These are phyloP conservation scores for Ogataea paradorogensis DNA, from an alignment of 805 yeast genomes.

Conservation along the genomic window DNA sequence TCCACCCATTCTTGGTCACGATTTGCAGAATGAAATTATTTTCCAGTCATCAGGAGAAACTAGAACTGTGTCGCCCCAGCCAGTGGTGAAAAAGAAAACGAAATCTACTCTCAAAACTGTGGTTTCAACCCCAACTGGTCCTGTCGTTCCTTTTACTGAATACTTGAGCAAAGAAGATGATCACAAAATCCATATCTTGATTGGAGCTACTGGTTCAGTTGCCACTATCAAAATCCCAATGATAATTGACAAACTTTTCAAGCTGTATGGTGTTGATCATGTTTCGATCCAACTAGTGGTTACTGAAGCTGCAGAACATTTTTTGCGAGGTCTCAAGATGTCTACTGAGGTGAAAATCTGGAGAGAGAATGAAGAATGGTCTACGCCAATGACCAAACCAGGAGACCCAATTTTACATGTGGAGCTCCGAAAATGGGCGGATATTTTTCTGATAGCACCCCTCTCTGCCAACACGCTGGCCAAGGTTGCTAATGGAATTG, in stretches of 20 bases:
- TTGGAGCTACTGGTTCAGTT: conserved; percentile 95
- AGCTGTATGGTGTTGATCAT: conserved; percentile 68
- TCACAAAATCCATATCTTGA: conserved; percentile 78
- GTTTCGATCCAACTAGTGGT: conserved; percentile 83
- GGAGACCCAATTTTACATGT: conserved; percentile 94
- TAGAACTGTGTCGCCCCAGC: conserved; percentile 3
- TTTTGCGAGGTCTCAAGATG: conserved; percentile 53
- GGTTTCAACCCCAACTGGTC: conserved; percentile 55
- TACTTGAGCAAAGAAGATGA: conserved; percentile 73
- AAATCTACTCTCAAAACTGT: conserved; percentile 45
- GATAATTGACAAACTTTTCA: conserved; percentile 81
- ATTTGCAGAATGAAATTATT: background rate
- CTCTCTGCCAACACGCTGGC: conserved; percentile 89
- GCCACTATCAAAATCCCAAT: conserved; percentile 93
- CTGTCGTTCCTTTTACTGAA: conserved; percentile 72
- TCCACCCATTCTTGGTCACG: background rate
- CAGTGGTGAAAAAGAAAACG: conserved; percentile 24
- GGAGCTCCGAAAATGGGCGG: conserved; percentile 96
- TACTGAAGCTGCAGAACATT: conserved; percentile 83
- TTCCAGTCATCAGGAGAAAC: background rate
- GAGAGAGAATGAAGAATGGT: conserved; percentile 96
- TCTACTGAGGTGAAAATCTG: conserved; percentile 76
- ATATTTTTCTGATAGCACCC: conserved; percentile 89
- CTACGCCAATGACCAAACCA: conserved; percentile 56
- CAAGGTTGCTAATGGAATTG: conserved; percentile 84